Evolutionary conservation across 768 basidiomycete genomes (phyloP).

Genomic region (Neoboletus subvelutipes): DNA sequence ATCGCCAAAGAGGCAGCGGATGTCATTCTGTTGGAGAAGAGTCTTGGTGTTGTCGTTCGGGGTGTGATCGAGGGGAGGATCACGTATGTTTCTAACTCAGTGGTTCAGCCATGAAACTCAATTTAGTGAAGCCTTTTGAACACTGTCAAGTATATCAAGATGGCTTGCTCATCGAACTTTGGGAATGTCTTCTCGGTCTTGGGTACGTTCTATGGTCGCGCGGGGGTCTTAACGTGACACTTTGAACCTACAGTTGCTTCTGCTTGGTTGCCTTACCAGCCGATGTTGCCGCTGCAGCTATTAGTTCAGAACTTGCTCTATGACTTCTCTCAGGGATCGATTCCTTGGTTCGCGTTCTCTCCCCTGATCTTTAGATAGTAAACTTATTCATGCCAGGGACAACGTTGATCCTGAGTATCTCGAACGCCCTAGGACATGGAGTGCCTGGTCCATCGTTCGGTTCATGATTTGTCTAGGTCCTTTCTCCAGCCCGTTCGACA

Average conservation of each 20-base stretch:
- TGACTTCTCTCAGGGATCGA: constrained; percentile 38
- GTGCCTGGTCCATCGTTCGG: constrained; percentile 34
- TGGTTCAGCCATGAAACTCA: constrained; percentile 9
- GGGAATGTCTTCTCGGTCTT: constrained; percentile 35
- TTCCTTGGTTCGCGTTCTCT: constrained; percentile 30
- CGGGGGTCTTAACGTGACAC: background rate
- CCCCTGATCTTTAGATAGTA: background rate
- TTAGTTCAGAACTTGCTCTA: constrained; percentile 35
- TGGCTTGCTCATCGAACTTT: constrained; percentile 39
- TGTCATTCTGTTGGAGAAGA: constrained; percentile 38
- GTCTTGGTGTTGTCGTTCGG: constrained; percentile 32
- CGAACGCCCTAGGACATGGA: constrained; percentile 30
- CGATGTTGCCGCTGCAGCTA: constrained; percentile 36
- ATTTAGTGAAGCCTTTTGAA: constrained; percentile 31
- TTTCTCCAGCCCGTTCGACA: constrained; percentile 38
- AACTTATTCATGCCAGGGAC: constrained; percentile 27
- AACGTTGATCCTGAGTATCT: constrained; percentile 40
- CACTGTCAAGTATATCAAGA: constrained; percentile 39
- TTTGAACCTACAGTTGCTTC: constrained; percentile 29
- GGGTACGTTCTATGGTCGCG: constrained; percentile 16
- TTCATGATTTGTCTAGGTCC: constrained; percentile 39
- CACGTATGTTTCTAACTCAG: constrained; percentile 23
- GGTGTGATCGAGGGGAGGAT: constrained; percentile 35
- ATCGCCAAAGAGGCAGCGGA: constrained; percentile 41
- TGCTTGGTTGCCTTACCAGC: constrained; percentile 39